Percentiles rank a stretch among this genome's conserved stretches.
Evolutionary conservation across 192 early-diverging fungal species (phyloP).

Genomic region (Coemansia sp.): DNA sequence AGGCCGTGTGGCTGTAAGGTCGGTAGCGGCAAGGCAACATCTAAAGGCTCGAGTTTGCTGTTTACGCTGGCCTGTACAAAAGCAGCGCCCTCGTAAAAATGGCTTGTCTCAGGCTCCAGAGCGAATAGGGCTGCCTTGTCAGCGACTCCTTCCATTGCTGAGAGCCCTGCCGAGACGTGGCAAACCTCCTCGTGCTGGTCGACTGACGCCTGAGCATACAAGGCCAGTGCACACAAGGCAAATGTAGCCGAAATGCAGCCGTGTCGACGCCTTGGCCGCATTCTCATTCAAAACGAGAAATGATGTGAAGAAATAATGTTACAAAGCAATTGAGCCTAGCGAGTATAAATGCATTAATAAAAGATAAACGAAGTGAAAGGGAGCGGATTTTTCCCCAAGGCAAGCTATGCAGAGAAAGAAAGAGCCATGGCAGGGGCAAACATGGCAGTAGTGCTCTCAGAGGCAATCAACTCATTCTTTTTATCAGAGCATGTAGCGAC

Average conservation of each 20-base stretch:
- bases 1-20: no score
- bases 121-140: background rate
- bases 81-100: no score
- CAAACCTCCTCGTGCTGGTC: background rate
- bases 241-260: background rate
- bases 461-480: no score
- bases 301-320: background rate
- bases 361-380: no score
- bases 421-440: background rate
- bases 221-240: background rate
- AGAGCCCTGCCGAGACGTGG: background rate
- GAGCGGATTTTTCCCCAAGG: no score
- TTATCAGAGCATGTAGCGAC: background rate
- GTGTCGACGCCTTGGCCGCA: slow-evolving; percentile 2
- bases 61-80: no score
- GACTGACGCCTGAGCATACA: background rate
- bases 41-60: no score
- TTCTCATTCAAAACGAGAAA: background rate
- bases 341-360: background rate
- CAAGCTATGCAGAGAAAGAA: background rate
- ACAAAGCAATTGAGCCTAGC: no score
- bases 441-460: slow-evolving; percentile 1
- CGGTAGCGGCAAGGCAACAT: no score
- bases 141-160: background rate
- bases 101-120: no score